A percentile compares a stretch with the other conserved stretches of the same genome.
phyloP scores from a whole-genome alignment of 164 flowering plant species.

The Piper longum region DNA sequence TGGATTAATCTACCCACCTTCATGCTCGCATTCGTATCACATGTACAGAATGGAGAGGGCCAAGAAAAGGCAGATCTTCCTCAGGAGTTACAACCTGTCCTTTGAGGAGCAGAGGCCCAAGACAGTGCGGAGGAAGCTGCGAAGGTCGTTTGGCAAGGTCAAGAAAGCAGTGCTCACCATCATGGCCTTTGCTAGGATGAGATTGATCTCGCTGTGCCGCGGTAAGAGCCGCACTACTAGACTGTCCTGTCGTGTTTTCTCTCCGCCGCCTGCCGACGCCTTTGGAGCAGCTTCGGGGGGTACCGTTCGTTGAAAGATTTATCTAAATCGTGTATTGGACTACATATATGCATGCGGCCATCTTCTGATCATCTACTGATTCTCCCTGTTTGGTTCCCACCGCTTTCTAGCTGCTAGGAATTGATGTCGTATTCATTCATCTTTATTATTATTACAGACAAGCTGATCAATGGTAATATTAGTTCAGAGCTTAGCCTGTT shows the following conservation, averaged over 20 bases:
- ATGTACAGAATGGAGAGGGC: neutral
- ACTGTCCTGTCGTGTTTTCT: neutral
- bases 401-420: no score
- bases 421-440: no score
- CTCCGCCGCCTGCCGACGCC: neutral
- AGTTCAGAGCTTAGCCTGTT: no score
- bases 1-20: neutral
- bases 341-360: neutral
- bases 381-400: no score
- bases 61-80: conserved; percentile 2
- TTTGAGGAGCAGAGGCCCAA: neutral
- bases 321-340: neutral
- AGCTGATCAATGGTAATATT: no score
- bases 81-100: neutral
- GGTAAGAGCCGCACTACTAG: neutral
- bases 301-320: neutral
- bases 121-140: neutral
- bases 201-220: neutral
- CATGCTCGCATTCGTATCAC: neutral
- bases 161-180: neutral
- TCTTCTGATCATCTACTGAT: neutral
- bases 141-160: neutral
- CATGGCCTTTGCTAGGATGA: neutral
- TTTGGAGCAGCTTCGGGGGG: neutral
- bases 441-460: no score